Base-by-base conservation (phyloP, 495 filamentous ascomycete genomes). In the Halenospora varia region DNA sequence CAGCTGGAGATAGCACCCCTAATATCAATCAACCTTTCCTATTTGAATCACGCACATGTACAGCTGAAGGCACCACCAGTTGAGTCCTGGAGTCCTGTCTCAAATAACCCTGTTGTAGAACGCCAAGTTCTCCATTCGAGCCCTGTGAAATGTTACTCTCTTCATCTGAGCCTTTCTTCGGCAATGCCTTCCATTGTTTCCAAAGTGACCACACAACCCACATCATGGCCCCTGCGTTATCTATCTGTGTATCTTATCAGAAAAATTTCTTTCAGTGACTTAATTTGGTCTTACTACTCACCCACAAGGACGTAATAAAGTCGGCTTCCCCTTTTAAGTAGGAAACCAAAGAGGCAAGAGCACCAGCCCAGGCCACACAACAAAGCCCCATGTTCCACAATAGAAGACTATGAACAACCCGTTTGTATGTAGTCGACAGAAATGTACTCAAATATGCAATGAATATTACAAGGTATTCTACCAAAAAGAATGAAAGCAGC, bases 401-500 rank as follows among this genome's bases (percentile, higher is more conserved):
- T 4, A 47, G 20, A 47, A 47, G 44, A 18, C 20, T 4, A n/a
- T n/a, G 44, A 17, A 47, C 17, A 47, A 47, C n/a, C 44, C 6
- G n/a, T 17, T 47, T 6, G 6, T 6, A n/a, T 6, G 44, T 18
- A 6, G 4, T 18, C n/a, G 44, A 6, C 6, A 4, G 20, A 47
- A 47, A 47, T 9, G 20, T 47, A 47, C 4, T n/a, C 10, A 47
- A 47, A 47, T 47, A 47, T 23, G 6, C 44, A 47, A 18, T 17
- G 44, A 18, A 18, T 23, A 47, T 47, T 23, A 47, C 9, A 47
- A 47, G 20, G 20, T 47, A 47, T 18, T 23, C 44, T 18, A 17
- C 44, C n/a, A 47, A 18, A 47, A 47, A 47, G 17, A 47, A 47
- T n/a, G 44, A 47, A 47, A 47, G 44, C n/a, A 47, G n/a, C 6